These are phyloP conservation scores for Sporodiniella umbellata DNA, from an alignment of 371 early-diverging fungal species.

Conservation along the genomic window DNA sequence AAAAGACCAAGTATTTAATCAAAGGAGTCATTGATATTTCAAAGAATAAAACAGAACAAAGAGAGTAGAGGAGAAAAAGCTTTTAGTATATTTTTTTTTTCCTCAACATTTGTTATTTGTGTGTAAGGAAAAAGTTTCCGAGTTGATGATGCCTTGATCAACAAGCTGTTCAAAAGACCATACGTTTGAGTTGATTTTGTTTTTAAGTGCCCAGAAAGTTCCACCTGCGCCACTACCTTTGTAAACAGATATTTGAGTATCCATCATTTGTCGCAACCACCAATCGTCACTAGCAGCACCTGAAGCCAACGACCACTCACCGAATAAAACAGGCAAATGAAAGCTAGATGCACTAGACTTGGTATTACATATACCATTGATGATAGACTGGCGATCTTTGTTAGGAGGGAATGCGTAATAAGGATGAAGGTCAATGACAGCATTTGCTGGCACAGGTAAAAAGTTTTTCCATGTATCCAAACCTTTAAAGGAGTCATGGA, in stretches of 20 bases:
- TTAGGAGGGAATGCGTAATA: constrained; percentile 30
- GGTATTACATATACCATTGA: constrained; percentile 14
- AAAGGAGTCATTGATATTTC: no score
- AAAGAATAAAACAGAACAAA: neutral
- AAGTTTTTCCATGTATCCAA: constrained; percentile 21
- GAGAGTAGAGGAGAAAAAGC: neutral
- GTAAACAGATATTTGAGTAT: constrained; percentile 18
- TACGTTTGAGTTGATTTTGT: constrained; percentile 26
- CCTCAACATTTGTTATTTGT: constrained; percentile 14
- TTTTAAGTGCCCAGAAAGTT: constrained; percentile 29
- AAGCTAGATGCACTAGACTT: constrained; percentile 9
- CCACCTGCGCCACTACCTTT: constrained; percentile 22
- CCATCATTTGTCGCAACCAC: constrained; percentile 20
- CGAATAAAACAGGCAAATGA: constrained; percentile 28
- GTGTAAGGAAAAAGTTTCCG: constrained; percentile 15
- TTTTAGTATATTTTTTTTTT: no score
- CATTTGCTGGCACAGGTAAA: constrained; percentile 24
- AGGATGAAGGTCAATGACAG: constrained; percentile 32
- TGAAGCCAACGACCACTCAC: constrained; percentile 30
- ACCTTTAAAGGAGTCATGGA: constrained; percentile 31
- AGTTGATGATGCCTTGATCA: constrained; percentile 20
- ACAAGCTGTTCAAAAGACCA: constrained; percentile 31
- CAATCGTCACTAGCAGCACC: constrained; percentile 11
- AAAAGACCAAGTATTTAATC: constrained; percentile 77
- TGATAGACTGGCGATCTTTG: constrained; percentile 6